A percentile compares a stretch with the other conserved stretches of the same genome.
Conservation (phyloP, 768 basidiomycete species). For the Rhizopogon rudus region DNA sequence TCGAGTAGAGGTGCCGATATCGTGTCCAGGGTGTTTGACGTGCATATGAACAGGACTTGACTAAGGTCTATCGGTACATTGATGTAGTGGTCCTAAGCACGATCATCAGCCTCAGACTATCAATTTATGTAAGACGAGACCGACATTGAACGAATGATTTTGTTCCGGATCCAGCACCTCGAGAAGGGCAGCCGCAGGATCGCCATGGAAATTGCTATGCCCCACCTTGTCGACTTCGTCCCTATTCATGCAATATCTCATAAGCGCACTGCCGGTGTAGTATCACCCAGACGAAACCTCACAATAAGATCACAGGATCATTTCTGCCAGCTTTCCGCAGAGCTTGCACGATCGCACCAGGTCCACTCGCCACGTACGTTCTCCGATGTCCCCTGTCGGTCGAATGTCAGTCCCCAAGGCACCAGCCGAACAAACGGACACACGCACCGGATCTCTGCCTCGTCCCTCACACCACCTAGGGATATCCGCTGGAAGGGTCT, state of each 20-base stretch:
- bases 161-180: slow-evolving; percentile 96
- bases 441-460: slow-evolving; percentile 69
- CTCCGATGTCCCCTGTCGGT: slow-evolving; percentile 52
- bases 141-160: slow-evolving; percentile 75
- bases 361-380: slow-evolving; percentile 90
- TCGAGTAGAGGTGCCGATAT: slow-evolving; percentile 86
- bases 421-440: neutral
- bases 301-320: slow-evolving; percentile 78
- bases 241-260: slow-evolving; percentile 11
- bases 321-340: slow-evolving; percentile 75
- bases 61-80: slow-evolving; percentile 86
- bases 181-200: slow-evolving; percentile 84
- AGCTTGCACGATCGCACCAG: slow-evolving; percentile 82
- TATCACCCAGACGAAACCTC: slow-evolving; percentile 11
- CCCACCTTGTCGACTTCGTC: slow-evolving; percentile 94
- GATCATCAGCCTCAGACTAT: neutral
- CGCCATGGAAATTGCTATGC: slow-evolving; percentile 85
- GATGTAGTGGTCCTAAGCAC: slow-evolving; percentile 80
- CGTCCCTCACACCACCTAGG: slow-evolving; percentile 89
- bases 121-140: slow-evolving; percentile 13
- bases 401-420: neutral
- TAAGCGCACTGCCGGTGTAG: neutral
- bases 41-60: slow-evolving; percentile 89
- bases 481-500: slow-evolving; percentile 91
- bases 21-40: slow-evolving; percentile 85